Evolutionary conservation across 2,329 filamentous ascomycete genomes (phyloP), one percentile per base, ranked within the genome.

Genomic region (Colletotrichum sp.): DNA sequence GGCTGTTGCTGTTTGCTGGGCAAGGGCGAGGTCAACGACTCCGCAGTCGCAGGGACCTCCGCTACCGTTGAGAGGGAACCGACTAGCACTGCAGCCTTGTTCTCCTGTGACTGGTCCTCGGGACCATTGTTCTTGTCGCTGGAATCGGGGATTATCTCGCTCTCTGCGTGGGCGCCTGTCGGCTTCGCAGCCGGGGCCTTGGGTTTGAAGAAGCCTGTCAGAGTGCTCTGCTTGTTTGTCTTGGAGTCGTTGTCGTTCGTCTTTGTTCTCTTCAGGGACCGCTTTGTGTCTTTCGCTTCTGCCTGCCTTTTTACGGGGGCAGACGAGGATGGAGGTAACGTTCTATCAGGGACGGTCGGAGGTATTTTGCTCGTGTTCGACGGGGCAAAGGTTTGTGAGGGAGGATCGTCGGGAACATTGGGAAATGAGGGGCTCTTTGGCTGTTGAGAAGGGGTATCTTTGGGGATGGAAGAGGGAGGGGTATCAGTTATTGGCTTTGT

Each of bases 201-300:
- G 1, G 93, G 89, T 78, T 93, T 93, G 86, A 98, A 97, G 86
- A 98, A 98, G 3, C 94, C 94, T 81, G 91, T 94, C 15, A 98
- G 86, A 39, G 92, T 95, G 75, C 85, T 88, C 79, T 92, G 90
- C 6, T 80, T 79, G 81, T 86, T 80, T 70, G 69, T 79, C 69
- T 87, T 80, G 74, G 73, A 65, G 10, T 78, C 73, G 24, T 66
- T 61, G 34, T 78, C 74, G 39, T 59, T 71, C 12, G 80, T 78
- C 68, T 84, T 86, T 24, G 79, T 79, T 77, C 86, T 87, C 78
- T 87, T 88, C 36, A 13, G 77, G 63, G 30, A 79, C 79, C 60
- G 82, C 81, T 73, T 85, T 82, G 43, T 24, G 18, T 68, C 48
- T 36, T 69, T 66, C 66, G 66, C 66, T 68, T 67, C 77, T 66